phyloP scores from a whole-genome alignment of 2,329 filamentous ascomycete species.

The Fusarium paranaense region DNA sequence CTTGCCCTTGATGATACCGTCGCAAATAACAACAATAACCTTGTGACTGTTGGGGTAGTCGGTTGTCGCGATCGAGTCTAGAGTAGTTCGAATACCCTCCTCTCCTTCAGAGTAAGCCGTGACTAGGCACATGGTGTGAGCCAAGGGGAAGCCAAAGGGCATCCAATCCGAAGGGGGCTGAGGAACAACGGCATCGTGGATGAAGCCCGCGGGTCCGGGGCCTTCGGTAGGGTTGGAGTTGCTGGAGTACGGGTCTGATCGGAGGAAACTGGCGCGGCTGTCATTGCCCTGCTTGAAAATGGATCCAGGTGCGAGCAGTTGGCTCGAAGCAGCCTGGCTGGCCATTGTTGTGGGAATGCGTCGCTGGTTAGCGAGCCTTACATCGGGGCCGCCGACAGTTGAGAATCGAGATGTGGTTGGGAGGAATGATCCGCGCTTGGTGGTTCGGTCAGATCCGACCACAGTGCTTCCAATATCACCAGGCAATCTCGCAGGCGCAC shows the following conservation, averaged over 20 bases:
- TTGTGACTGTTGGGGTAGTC: slow-evolving; percentile 99
- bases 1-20: slow-evolving; percentile 96
- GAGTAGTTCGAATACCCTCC: slow-evolving; percentile 89
- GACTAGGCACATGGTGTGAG: slow-evolving; percentile 92
- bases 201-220: slow-evolving; percentile 90
- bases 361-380: slow-evolving; percentile 58
- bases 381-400: slow-evolving; percentile 83
- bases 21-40: slow-evolving; percentile 93
- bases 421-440: slow-evolving; percentile 88
- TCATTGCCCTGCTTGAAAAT: slow-evolving; percentile 78
- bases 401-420: slow-evolving; percentile 96
- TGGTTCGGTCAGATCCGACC: slow-evolving; percentile 73
- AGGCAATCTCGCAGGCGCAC: slow-evolving; percentile 83
- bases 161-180: slow-evolving; percentile 98
- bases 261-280: slow-evolving; percentile 74
- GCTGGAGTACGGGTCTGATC: slow-evolving; percentile 65
- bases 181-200: slow-evolving; percentile 94
- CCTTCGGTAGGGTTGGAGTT: slow-evolving; percentile 72
- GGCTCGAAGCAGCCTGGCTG: slow-evolving; percentile 82
- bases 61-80: slow-evolving; percentile 96
- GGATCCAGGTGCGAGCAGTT: slow-evolving; percentile 75
- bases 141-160: slow-evolving; percentile 94
- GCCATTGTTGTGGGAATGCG: slow-evolving; percentile 91
- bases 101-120: slow-evolving; percentile 97
- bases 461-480: slow-evolving; percentile 78